phyloP scores from a whole-genome alignment of 2,329 filamentous ascomycete genomes.

The Grosmannia huntii region DNA sequence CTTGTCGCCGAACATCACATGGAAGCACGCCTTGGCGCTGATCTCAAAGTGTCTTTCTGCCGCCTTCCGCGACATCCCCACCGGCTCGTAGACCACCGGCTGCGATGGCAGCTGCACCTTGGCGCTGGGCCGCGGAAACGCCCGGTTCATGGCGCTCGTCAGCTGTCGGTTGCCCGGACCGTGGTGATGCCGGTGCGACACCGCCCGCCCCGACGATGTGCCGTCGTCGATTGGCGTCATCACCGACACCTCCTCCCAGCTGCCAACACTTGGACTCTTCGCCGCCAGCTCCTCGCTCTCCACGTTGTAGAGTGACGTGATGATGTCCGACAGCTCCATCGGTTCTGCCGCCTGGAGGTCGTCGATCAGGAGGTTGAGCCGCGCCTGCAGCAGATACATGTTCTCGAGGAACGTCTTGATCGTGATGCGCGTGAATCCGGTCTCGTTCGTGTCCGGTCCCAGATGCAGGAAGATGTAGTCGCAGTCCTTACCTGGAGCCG shows the following conservation, averaged over 20 bases:
- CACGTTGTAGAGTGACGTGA: constrained; percentile 61
- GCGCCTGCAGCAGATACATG: constrained; percentile 64
- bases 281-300: constrained; percentile 49
- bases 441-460: constrained; percentile 46
- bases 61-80: constrained; percentile 62
- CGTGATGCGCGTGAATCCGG: constrained; percentile 60
- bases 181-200: constrained; percentile 6
- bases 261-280: constrained; percentile 65
- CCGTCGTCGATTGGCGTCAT: constrained; percentile 44
- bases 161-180: background rate
- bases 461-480: constrained; percentile 84
- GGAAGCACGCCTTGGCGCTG: constrained; percentile 87
- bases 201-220: constrained; percentile 27
- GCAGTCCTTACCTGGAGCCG: constrained; percentile 77
- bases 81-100: constrained; percentile 72
- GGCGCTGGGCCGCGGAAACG: constrained; percentile 28
- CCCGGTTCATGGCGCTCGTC: background rate
- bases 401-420: constrained; percentile 92
- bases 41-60: constrained; percentile 78
- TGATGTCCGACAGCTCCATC: constrained; percentile 53
- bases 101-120: constrained; percentile 75
- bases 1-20: constrained; percentile 93
- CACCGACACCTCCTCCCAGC: constrained; percentile 74
- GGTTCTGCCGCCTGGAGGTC: constrained; percentile 63
- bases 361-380: constrained; percentile 75